Evolutionary conservation across 2,329 filamentous ascomycete genomes (phyloP), one percentile per base, ranked within the genome.

Genomic region (Boeremia exigua): DNA sequence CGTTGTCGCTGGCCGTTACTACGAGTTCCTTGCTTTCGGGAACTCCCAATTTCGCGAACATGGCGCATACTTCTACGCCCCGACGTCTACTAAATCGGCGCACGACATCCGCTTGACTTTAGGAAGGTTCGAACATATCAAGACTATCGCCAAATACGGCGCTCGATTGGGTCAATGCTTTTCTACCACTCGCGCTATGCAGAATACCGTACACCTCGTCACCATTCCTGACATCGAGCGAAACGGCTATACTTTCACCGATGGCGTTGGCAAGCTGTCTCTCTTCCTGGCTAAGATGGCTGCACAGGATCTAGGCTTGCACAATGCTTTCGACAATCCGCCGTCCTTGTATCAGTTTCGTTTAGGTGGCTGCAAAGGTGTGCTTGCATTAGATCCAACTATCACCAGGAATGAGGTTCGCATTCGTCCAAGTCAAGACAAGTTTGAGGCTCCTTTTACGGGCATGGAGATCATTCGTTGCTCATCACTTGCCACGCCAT

Each of bases 191-290:
- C 81, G 90, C 56, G 87, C 89, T 10, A 87, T 96, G 27, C 83
- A 86, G 14, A 85, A 87, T 19, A 82, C 81, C 0, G 84, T 88
- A 6, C 79, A 81, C 1, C 73, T 84, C 25, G 79, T 84, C 11
- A 79, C 80, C 5, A 85, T 94, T 29, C 75, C 81, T 0, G 95
- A 98, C 61, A 84, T 98, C 17, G 79, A 86, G 55, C 81, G 82
- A 2, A 86, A 90, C 42, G 84, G 80, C 0, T 87, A 86, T 68
- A 89, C 81, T 57, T 99, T 98, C 72, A 95, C 90, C 0, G 95
- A 99, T 68, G 95, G 95, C 0, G 90, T 98, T 3, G 95, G 95
- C 1, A 96, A 92, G 70, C 91, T 99, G n/a, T 97, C 94, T 0
- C 77, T 76, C 0, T 88, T 91, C 56, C 79, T 96, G 19, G 90